Evolutionary conservation across 1,284 basidiomycete species (phyloP).

Genomic region (Ceratobasidium sp.): DNA sequence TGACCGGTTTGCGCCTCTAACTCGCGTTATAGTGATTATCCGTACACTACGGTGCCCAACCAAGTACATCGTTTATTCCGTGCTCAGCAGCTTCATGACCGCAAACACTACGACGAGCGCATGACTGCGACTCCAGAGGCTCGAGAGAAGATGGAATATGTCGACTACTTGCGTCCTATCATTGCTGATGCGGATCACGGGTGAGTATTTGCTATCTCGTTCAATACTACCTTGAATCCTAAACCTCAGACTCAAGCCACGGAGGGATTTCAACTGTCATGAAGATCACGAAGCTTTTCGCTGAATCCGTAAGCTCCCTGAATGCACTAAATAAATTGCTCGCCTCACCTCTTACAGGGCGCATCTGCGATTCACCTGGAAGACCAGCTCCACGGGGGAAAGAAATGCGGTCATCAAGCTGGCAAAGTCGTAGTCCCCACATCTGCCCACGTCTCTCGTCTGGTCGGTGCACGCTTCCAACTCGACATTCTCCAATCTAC

Average conservation of each 20-base stretch:
- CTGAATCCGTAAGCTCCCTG: constrained; percentile 80
- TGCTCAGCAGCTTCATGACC: constrained; percentile 86
- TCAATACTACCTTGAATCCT: background rate
- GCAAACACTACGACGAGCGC: constrained; percentile 87
- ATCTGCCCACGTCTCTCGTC: constrained; percentile 84
- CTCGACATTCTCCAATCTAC: constrained; percentile 87
- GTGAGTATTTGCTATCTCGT: constrained; percentile 59
- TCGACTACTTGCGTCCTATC: constrained; percentile 93
- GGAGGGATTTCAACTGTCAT: constrained; percentile 95
- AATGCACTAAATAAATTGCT: too few relatives aligned
- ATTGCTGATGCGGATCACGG: constrained; percentile 95
- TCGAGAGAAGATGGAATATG: constrained; percentile 73
- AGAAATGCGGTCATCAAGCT: constrained; percentile 94
- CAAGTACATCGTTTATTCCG: constrained; percentile 88
- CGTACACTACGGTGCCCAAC: constrained; percentile 94
- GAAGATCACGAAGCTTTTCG: constrained; percentile 94
- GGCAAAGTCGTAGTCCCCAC: constrained; percentile 93
- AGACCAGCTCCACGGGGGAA: constrained; percentile 91
- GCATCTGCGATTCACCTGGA: constrained; percentile 90
- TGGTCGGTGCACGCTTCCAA: constrained; percentile 86
- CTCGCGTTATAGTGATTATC: constrained; percentile 69
- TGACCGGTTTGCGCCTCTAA: constrained; percentile 27
- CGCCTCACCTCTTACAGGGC: constrained; percentile 61
- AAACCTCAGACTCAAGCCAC: constrained; percentile 62
- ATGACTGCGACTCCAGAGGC: constrained; percentile 71